Conservation (phyloP, 768 basidiomycete species). For the Scleroderma citrinum region DNA sequence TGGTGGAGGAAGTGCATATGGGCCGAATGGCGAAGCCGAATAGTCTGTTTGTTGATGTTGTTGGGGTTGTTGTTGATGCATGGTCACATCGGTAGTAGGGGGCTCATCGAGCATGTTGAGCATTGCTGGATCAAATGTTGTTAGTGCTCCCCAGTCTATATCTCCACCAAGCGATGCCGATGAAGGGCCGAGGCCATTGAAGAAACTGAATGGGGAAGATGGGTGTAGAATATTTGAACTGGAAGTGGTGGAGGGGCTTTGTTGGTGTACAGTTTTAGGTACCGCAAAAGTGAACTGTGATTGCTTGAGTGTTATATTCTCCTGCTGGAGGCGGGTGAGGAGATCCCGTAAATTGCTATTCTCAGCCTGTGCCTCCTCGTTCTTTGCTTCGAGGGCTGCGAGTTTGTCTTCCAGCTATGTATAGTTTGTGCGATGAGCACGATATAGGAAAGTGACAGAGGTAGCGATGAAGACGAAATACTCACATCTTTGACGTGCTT, state of each 20-base stretch:
- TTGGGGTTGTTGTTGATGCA: conserved; percentile 31
- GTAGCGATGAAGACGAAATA: too few species aligned
- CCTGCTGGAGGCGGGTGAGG: conserved; percentile 75
- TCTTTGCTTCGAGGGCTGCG: conserved; percentile 78
- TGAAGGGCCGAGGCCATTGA: conserved; percentile 22
- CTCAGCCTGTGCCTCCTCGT: conserved; percentile 63
- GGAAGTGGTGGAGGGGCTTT: conserved; percentile 16
- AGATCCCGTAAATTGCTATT: conserved; percentile 89
- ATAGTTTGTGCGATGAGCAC: background rate
- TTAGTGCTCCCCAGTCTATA: conserved; percentile 60
- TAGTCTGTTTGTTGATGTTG: conserved; percentile 41
- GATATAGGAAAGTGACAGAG: background rate
- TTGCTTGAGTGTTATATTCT: conserved; percentile 80
- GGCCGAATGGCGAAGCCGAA: conserved; percentile 41
- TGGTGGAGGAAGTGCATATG: conserved; percentile 38
- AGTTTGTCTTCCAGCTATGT: conserved; percentile 91
- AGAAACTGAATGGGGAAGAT: conserved; percentile 21
- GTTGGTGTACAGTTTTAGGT: conserved; percentile 37
- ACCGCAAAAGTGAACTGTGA: conserved; percentile 79
- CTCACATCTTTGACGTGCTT: conserved; percentile 94
- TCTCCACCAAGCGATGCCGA: conserved; percentile 26
- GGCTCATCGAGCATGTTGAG: conserved; percentile 62
- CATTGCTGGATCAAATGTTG: conserved; percentile 63
- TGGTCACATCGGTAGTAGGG: conserved; percentile 50
- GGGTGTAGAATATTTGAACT: conserved; percentile 14